Evolutionary conservation across 2,329 filamentous ascomycete species (phyloP), one percentile per base, ranked within the genome.

Genomic region (Exophiala xenobiotica): DNA sequence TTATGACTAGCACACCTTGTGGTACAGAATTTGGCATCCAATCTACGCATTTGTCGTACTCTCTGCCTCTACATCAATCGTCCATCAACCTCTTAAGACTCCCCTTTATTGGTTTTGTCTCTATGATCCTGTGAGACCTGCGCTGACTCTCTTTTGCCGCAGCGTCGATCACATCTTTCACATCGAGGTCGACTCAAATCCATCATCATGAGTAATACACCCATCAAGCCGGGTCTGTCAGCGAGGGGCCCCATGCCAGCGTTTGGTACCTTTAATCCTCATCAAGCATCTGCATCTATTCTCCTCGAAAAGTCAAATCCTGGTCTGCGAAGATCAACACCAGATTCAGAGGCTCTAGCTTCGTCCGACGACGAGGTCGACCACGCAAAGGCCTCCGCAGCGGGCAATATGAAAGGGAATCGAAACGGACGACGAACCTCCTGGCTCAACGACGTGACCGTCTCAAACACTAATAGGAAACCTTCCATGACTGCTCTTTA

Each of bases 331-430:
- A 87, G 88, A 47, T 90, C 90, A 6, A 96, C 92, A 1, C 92
- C 92, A 18, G 93, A 97, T 67, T 96, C 91, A 3, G 92, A 97
- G 67, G 92, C 89, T 45, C 75, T 97, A 53, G 90, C 87, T 46
- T 97, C 92, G 60, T 96, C 91, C 9, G 93, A 97, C 68, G 93
- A 97, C 68, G 93, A 99, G 69, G 79, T 76, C 51, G 87, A 96
- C 54, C 78, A 83, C 65, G 51, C 69, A 66, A 55, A 57, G 46
- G 9, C 44, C 11, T 63, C 71, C 71, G 57, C 76, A 77, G 62
- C 72, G 70, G 63, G 67, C 67, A 53, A 65, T 68, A 49, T 80
- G 74, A 61, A 78, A 73, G 43, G 78, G 72, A 60, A 70, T 43
- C 88, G 85, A 62, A 81, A 86, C 40, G 79, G 79, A 20, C 82